Conservation (phyloP, 495 filamentous ascomycete genomes). For the Cryomyces minteri region DNA sequence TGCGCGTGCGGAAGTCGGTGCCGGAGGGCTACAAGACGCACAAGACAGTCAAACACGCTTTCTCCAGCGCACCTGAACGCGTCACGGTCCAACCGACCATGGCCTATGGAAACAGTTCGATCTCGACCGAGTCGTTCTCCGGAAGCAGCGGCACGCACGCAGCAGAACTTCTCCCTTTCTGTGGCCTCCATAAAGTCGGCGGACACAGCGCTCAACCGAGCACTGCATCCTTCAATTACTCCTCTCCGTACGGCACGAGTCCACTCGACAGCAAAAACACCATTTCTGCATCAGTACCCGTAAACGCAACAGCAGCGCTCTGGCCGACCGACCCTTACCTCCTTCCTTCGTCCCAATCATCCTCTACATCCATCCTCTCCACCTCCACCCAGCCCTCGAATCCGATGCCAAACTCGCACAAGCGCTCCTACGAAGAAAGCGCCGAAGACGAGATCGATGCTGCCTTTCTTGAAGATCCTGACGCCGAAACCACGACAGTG, state of each 20-base stretch:
- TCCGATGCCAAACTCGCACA: background rate
- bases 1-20: slow-evolving; percentile 81
- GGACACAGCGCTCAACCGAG: slow-evolving; percentile 29
- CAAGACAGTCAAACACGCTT: slow-evolving; percentile 8
- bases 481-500: slow-evolving; percentile 1
- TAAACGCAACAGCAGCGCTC: background rate
- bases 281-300: slow-evolving; percentile 3
- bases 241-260: background rate
- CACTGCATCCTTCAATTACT: slow-evolving; percentile 1
- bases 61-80: background rate
- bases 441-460: background rate
- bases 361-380: background rate
- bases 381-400: background rate
- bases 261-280: slow-evolving; percentile 2
- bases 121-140: background rate
- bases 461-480: background rate
- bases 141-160: slow-evolving; percentile 2
- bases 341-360: background rate
- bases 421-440: background rate
- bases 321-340: background rate
- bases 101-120: background rate
- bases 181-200: slow-evolving; percentile 50
- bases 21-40: slow-evolving; percentile 83
- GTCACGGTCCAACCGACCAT: background rate
- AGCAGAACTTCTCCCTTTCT: slow-evolving; percentile 53